Evolutionary conservation across 495 filamentous ascomycete species (phyloP), one percentile per base, ranked within the genome.

Genomic region (Penicillium roqueforti): DNA sequence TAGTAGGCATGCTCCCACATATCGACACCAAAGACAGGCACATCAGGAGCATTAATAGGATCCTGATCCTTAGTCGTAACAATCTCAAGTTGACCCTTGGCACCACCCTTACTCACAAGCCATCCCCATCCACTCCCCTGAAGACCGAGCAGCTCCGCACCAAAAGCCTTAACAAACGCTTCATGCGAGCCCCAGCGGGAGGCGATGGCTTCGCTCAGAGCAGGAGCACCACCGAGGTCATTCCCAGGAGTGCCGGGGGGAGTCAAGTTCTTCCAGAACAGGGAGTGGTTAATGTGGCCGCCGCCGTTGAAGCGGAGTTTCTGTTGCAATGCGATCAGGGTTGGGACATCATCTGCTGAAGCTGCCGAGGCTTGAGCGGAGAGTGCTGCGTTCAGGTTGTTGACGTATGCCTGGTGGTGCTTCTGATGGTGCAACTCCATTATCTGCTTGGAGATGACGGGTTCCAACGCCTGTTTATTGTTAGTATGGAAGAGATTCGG

Each of bases 121-220:
- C 91, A 96, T 26, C 87, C 88, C 92, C 92, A 97, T 26, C 92
- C 92, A 66, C 86, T 91, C 3, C 92, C 92, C 78, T 97, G 92
- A 26, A 97, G 85, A 16, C 84, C 88, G 6, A 91, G 84, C 48
- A 95, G 69, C n/a, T 85, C 81, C 0, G 79, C 63, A 13, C 79
- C 80, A 68, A 95, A 92, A 6, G 80, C 81, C 59, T 82, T 76
- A 63, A 86, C 77, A 69, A 96, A 82, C 2, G 61, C 69, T 22
- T 87, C 81, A 23, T 92, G 63, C 34, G 80, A 82, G 18, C 88
- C 89, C 66, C 85, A 98, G 60, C 82, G 81, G 11, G 75, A 62
- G 50, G 87, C 78, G 62, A 98, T 89, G 32, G 85, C 85, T 14
- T 75, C 77, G 13, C 65, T 53, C 18, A 75, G 61, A 47, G 67